phyloP scores from a whole-genome alignment of 352 stramenopile genomes.

The Phytophthora cactorum region DNA sequence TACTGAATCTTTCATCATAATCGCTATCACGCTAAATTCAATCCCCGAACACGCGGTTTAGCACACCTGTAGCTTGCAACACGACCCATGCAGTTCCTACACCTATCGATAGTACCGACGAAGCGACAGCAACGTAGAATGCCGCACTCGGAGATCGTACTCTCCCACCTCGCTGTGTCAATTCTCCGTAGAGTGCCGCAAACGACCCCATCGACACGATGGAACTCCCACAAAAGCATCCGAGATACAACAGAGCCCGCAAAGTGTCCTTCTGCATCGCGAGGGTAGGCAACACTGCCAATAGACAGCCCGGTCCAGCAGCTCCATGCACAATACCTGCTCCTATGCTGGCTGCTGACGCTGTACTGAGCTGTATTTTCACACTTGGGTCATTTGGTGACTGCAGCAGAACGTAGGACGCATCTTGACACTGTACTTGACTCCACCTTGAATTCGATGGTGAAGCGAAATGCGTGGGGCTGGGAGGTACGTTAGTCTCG shows the following conservation, averaged over 20 bases:
- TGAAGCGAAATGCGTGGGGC: conserved; percentile 30
- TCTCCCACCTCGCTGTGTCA: conserved; percentile 43
- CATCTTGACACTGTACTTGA: conserved; percentile 63
- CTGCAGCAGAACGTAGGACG: conserved; percentile 56
- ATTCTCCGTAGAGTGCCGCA: conserved; percentile 79
- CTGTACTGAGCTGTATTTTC: conserved; percentile 15
- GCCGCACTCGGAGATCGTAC: conserved; percentile 38
- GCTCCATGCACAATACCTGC: conserved; percentile 90
- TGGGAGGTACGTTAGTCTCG: conserved; percentile 2
- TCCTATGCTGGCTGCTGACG: conserved; percentile 39
- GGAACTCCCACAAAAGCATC: conserved; percentile 84
- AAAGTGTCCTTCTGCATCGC: conserved; percentile 73
- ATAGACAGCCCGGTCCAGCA: conserved; percentile 71
- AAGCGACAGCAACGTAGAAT: conserved; percentile 58
- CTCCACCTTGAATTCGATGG: conserved; percentile 41
- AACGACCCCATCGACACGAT: conserved; percentile 91
- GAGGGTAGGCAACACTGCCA: conserved; percentile 89
- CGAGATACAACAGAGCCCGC: conserved; percentile 84
- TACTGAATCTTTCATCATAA: too few relatives aligned
- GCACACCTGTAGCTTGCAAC: conserved; percentile 59
- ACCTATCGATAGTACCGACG: conserved; percentile 58
- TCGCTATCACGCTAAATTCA: neutral
- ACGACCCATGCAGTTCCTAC: conserved; percentile 79
- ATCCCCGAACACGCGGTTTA: conserved; percentile 68
- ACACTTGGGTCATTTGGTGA: conserved; percentile 27